Conservation (phyloP, 345 rosid species). For the Barbarea vulgaris region DNA sequence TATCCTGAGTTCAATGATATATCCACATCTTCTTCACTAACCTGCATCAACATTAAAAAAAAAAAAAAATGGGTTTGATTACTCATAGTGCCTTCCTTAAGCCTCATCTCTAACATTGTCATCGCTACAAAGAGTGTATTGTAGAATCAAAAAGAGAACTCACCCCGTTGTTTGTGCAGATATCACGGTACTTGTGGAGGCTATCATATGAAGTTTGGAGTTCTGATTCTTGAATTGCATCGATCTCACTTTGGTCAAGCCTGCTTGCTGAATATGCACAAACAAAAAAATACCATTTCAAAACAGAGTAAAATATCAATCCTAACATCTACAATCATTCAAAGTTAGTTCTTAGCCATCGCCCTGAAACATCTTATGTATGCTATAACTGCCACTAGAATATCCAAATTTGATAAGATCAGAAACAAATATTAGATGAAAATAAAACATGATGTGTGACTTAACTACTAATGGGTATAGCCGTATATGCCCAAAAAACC, state of each 20-base stretch:
- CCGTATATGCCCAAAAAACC: constrained; percentile 4
- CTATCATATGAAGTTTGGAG: constrained; percentile 43
- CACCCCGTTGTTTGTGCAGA: constrained; percentile 69
- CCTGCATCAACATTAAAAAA: constrained; percentile 40
- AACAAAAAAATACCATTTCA: constrained; percentile 4
- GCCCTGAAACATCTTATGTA: background rate
- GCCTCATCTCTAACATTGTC: background rate
- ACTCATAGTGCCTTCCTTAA: background rate
- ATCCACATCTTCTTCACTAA: constrained; percentile 54
- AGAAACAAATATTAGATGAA: background rate
- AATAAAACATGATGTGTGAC: background rate
- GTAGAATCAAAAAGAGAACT: background rate
- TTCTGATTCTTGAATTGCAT: constrained; percentile 56
- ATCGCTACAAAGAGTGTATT: background rate
- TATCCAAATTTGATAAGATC: background rate
- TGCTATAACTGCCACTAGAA: background rate
- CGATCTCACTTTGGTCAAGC: constrained; percentile 53
- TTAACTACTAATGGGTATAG: background rate
- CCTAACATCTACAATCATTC: background rate
- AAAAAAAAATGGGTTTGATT: background rate
- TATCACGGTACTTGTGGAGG: constrained; percentile 52
- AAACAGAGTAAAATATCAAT: constrained; percentile 16
- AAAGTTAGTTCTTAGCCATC: background rate
- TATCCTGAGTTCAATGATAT: constrained; percentile 42
- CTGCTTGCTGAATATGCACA: constrained; percentile 36